These are phyloP conservation scores for Neospora caninum DNA, from an alignment of 169 alveolate genomes.

Conservation along the genomic window DNA sequence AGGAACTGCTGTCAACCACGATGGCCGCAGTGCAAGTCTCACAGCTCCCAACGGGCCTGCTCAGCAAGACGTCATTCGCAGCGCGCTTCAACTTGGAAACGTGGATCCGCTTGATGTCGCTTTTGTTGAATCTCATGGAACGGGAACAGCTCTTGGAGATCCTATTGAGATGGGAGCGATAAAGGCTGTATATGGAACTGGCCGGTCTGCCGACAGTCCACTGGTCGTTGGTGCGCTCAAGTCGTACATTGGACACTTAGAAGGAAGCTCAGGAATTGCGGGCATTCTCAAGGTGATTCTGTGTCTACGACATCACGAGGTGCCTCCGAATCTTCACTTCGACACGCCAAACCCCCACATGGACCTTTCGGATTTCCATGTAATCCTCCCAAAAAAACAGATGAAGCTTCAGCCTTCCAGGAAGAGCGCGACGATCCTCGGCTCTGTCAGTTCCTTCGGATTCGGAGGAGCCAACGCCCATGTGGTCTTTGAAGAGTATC, in stretches of 20 bases:
- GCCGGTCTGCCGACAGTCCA: conserved; percentile 49
- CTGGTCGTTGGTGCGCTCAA: conserved; percentile 76
- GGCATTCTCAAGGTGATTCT: conserved; percentile 73
- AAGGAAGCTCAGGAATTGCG: conserved; percentile 80
- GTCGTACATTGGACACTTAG: conserved; percentile 78
- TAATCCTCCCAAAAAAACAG: not conserved
- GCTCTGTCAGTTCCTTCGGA: conserved; percentile 76
- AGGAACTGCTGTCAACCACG: conserved; percentile 78
- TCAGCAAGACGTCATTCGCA: conserved; percentile 74
- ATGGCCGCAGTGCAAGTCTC: conserved; percentile 76
- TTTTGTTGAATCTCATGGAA: conserved; percentile 74
- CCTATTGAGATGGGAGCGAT: conserved; percentile 82
- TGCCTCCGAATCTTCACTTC: conserved; percentile 76
- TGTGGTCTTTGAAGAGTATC: conserved; percentile 55
- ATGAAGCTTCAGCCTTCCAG: conserved; percentile 17
- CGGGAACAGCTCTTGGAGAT: conserved; percentile 83
- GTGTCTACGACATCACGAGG: conserved; percentile 64
- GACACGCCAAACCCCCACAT: conserved; percentile 69
- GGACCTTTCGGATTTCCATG: conserved; percentile 64
- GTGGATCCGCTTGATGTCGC: conserved; percentile 66
- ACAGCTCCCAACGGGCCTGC: conserved; percentile 79
- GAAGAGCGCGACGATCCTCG: conserved; percentile 50
- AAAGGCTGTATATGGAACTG: conserved; percentile 66
- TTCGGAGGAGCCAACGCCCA: conserved; percentile 80
- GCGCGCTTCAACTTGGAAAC: conserved; percentile 67